phyloP scores from a whole-genome alignment of 139 green algal species.

The Yamagishiella unicocca region DNA sequence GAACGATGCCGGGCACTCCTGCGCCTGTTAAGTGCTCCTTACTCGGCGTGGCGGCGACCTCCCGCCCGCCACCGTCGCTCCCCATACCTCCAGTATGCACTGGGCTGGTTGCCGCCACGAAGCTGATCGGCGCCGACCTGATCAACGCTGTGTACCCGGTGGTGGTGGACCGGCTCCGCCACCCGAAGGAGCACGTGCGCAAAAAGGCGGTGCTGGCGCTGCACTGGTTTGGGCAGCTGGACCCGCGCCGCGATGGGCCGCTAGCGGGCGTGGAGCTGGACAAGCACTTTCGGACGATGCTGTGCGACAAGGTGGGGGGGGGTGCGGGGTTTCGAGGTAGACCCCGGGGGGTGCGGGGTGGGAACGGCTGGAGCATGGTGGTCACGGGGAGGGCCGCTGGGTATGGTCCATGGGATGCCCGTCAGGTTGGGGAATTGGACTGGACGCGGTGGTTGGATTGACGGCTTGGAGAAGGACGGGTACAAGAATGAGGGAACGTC shows the following conservation, averaged over 20 bases:
- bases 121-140: conserved; percentile 88
- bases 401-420: no score
- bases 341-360: no score
- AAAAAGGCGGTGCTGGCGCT: conserved; percentile 98
- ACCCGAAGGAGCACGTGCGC: conserved; percentile 86
- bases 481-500: no score
- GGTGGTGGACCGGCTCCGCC: conserved; percentile 57
- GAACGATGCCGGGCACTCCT: no score
- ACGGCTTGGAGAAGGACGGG: no score
- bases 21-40: no score
- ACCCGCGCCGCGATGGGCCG: conserved; percentile 72
- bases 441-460: no score
- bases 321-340: neutral
- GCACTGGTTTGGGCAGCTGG: conserved; percentile 81
- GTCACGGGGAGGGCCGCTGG: no score
- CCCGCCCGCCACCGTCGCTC: neutral
- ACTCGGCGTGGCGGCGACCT: no score
- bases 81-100: conserved; percentile 62
- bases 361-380: no score
- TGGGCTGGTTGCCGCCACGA: conserved; percentile 76
- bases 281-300: conserved; percentile 72
- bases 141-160: conserved; percentile 88
- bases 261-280: conserved; percentile 79
- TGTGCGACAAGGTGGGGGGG: conserved; percentile 80
- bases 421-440: no score